Evolutionary conservation across 768 basidiomycete species (phyloP).

Genomic region (Boletus coccyginus): DNA sequence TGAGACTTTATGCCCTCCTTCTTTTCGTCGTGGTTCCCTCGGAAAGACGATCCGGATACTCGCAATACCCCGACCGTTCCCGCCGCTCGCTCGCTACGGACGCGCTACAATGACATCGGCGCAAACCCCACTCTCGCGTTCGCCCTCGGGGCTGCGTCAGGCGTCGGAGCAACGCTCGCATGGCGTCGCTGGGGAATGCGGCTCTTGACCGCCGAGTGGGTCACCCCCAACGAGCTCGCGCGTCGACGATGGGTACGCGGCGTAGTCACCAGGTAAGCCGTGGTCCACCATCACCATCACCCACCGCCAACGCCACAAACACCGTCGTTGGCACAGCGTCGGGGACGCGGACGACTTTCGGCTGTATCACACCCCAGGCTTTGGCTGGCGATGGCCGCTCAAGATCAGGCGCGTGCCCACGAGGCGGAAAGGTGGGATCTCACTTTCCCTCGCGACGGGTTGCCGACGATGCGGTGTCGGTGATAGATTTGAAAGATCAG

Average conservation of each 20-base stretch:
- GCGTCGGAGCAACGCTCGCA: slow-evolving; percentile 19
- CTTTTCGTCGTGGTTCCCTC: slow-evolving; percentile 8
- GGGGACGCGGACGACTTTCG: slow-evolving; percentile 86
- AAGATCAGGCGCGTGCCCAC: slow-evolving; percentile 66
- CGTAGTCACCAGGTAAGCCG: slow-evolving; percentile 68
- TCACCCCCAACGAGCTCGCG: slow-evolving; percentile 60
- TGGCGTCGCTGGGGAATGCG: slow-evolving; percentile 56
- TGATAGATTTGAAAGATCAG: slow-evolving; percentile 66
- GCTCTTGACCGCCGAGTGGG: slow-evolving; percentile 62
- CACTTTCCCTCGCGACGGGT: neutral
- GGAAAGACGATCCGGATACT: neutral
- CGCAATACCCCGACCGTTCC: neutral
- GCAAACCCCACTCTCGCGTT: slow-evolving; percentile 4
- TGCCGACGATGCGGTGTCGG: neutral
- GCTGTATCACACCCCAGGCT: slow-evolving; percentile 78
- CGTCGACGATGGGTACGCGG: slow-evolving; percentile 73
- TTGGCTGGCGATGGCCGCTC: slow-evolving; percentile 74
- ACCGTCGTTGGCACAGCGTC: slow-evolving; percentile 45
- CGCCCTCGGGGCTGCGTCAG: slow-evolving; percentile 14
- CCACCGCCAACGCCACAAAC: neutral
- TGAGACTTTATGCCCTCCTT: neutral
- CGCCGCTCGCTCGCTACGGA: neutral
- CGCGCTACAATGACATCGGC: neutral
- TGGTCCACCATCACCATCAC: too few relatives aligned
- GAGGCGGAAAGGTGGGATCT: slow-evolving; percentile 47